Evolutionary conservation across 441 rosid species (phyloP), one percentile per base, ranked within the genome.

Genomic region (Cnidoscolus chayamansa): DNA sequence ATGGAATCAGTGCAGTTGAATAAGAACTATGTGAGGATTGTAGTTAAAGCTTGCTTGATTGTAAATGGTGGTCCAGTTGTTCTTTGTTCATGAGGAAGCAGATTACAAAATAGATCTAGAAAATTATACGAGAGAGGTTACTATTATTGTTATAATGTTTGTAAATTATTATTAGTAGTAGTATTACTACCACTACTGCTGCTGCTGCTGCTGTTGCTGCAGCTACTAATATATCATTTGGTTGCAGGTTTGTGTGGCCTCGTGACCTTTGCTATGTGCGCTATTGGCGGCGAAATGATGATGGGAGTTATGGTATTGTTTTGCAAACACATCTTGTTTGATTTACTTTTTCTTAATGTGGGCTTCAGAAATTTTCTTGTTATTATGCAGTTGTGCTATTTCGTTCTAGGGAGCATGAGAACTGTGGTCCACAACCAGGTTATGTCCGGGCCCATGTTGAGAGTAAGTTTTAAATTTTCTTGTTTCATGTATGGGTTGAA

Each of bases 181-280:
- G 49, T 48, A 3, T 50, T 25, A 25, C 25, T 25, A 25, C 25
- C 25, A 72, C 53, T 35, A 56, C 40, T 25, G 50, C 50, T 16
- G 12, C 50, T 47, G 9, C 25, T 25, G 25, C 25, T 25, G 25
- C 25, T 25, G 25, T 25, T 25, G 25, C 25, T 25, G 25, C 25
- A 25, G 1, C 25, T 7, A 1, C 11, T 47, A 32, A 43, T 31
- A 20, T 70, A 54, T 74, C 63, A 62, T 66, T 60, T 62, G 70
- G 15, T 81, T 82, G 74, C 87, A 96, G 99, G 91, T 71, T 93
- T 81, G 93, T 96, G 63, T 96, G 98, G 98, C 98, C 99, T 17
- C 98, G 99, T 76, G 98, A 93, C 76, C 98, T 96, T 84, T 96
- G 99, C 77, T 96, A 96, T 81, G 96, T 93, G 71, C 91, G 98